Base-by-base conservation (phyloP, 768 basidiomycete genomes). In the Sarcomyxa edulis region DNA sequence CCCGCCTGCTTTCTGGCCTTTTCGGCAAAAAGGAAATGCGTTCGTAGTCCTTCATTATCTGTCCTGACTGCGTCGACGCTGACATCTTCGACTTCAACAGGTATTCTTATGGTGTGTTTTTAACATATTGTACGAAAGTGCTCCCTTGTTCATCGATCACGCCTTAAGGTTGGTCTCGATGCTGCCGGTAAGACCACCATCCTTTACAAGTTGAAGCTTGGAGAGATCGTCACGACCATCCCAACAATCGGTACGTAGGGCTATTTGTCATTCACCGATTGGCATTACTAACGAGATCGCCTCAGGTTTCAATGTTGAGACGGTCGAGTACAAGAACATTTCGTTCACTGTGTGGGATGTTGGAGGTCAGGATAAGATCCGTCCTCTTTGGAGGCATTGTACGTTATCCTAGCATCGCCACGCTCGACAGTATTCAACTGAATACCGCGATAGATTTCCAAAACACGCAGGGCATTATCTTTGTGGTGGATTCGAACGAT, bases 301-400 rank as follows among this genome's bases (percentile, higher is more conserved):
- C 27, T 16, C 49, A 97, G 96, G 96, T 44, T 99, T 99, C 77
- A 99, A 99, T 62, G 96, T 99, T 53, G 96, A 99, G 77, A 98
- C 96, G 45, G 96, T 99, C 51, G 95, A 98, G 66, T 98, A 99
- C 72, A 98, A 97, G 79, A 99, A 98, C 76, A 97, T 98, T 50
- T 96, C 93, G 18, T 99, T 99, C 81, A 99, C 95, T 16, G 96
- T 98, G 32, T 98, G 96, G 96, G 96, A 99, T 69, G 96, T 99
- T 48, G 96, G 96, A 79, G 96, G 95, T 55, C 95, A 99, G 71
- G 95, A 99, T 72, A 99, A 98, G 84, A 98, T 98, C 66, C 84
- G 95, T 55, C 95, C 95, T 52, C 81, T 98, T 53, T 99, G 96
- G 96, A 91, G 95, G 81, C 96, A 99, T 74, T 99, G 96, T 96